Evolutionary conservation across 1,284 basidiomycete species (phyloP), one percentile per base, ranked within the genome.

Genomic region (Ustilago bromivora): DNA sequence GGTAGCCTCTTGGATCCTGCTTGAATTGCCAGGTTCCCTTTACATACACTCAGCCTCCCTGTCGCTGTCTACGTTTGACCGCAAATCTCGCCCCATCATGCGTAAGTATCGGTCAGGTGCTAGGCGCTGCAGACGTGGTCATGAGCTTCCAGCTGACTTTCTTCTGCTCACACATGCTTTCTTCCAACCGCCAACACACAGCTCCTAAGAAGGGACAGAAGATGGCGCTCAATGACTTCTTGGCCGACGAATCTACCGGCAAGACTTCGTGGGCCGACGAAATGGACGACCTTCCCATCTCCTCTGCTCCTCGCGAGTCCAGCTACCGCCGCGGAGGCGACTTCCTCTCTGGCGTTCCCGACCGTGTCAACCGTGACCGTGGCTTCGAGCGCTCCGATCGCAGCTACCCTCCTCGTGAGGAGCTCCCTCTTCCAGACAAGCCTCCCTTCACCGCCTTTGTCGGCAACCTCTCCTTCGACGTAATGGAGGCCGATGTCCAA

Each of bases 361-460:
- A 83, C 71, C 75, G 81, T 43, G 74, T 70, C 54, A 80, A 76
- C 56, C 78, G 76, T 52, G 78, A 77, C 62, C 77, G 80, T 53
- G 72, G 76, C 53, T 80, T 76, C 43, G 80, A 82, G 46, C 73
- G 78, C 19, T 68, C 61, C 28, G 77, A 76, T 23, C 62, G 75
- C n/a, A 62, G 70, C 46, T 73, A 66, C 61, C 76, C 82, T 36
- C 76, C 90, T 57, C 91, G 95, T 73, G 94, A 96, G 84, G 96
- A 99, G 86, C 89, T 98, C 15, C 96, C 97, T 35, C 88, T 99
- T 41, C 97, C 97, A n/a, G 93, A 93, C 56, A 91, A 91, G 73
- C 94, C 97, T 15, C 97, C 97, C 12, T 99, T 91, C 88, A 99
- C 96, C 43, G 96, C 94, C 9, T 99, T 95, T 82, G 90, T 99